Percentiles rank a stretch among this genome's conserved stretches.
These are phyloP conservation scores for Pholiota adiposa DNA, from an alignment of 1,284 basidiomycete genomes.

Conservation along the genomic window DNA sequence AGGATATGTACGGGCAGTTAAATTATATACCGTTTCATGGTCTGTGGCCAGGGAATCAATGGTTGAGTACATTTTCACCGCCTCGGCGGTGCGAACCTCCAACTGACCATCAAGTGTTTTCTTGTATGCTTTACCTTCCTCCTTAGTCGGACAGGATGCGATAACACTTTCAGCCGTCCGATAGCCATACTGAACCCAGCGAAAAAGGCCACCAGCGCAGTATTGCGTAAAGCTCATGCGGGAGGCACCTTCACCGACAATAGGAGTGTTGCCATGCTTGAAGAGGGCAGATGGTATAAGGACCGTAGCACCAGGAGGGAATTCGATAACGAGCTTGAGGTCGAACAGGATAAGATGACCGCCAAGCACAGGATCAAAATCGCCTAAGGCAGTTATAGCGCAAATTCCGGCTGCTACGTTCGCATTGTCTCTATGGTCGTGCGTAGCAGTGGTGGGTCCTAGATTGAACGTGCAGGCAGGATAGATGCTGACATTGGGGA, in stretches of 20 bases:
- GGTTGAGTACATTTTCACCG: not conserved
- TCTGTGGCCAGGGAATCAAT: not conserved
- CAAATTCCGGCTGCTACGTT: not conserved
- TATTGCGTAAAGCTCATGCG: constrained; percentile 8
- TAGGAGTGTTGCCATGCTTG: not conserved
- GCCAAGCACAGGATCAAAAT: not conserved
- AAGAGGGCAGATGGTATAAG: constrained; percentile 8
- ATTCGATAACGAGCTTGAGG: constrained; percentile 6
- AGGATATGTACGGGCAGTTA: not conserved
- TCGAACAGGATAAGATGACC: constrained; percentile 11
- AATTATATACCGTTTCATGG: not conserved
- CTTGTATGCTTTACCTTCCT: not conserved
- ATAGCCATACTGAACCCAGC: constrained; percentile 3
- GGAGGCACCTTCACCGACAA: not conserved
- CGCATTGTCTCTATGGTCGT: not conserved
- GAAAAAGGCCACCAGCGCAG: constrained; percentile 5
- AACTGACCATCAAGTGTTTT: not conserved
- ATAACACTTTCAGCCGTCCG: not conserved
- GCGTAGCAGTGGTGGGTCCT: not conserved
- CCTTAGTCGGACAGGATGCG: too few relatives aligned
- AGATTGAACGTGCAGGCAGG: not conserved
- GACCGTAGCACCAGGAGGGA: constrained; percentile 7
- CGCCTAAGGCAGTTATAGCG: not conserved
- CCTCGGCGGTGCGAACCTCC: not conserved
- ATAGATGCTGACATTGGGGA: not conserved